Percentiles rank a stretch among this genome's conserved stretches.
Conservation (phyloP, 2,329 filamentous ascomycete genomes). For the Fusarium sp. region DNA sequence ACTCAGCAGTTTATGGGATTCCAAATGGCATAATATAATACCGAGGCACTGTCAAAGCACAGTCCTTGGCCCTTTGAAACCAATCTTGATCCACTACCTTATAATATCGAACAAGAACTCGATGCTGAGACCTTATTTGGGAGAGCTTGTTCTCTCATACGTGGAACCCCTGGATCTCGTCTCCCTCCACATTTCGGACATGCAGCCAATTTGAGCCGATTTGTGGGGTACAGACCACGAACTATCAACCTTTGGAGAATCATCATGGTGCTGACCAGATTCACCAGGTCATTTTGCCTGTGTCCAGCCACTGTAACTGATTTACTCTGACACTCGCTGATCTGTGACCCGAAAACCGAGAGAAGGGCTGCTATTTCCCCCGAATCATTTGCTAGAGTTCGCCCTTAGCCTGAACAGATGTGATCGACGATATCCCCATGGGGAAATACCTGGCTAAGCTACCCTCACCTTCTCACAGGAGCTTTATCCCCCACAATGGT, state of each 20-base stretch:
- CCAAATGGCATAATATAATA: constrained; percentile 22
- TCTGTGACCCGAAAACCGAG: constrained; percentile 43
- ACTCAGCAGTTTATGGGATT: constrained; percentile 32
- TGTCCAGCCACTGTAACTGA: background rate
- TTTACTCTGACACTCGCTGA: constrained; percentile 36
- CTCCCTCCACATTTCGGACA: constrained; percentile 34
- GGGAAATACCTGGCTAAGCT: constrained; percentile 38
- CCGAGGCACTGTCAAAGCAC: constrained; percentile 9
- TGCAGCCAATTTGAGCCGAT: constrained; percentile 26
- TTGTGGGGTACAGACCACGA: constrained; percentile 27
- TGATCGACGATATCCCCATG: constrained; percentile 46
- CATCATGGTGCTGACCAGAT: constrained; percentile 16
- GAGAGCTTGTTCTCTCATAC: constrained; percentile 32
- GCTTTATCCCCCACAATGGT: constrained; percentile 42
- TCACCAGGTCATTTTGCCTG: constrained; percentile 23
- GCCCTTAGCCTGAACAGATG: constrained; percentile 35
- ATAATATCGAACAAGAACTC: background rate
- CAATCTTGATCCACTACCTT: constrained; percentile 9
- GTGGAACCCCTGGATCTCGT: constrained; percentile 34
- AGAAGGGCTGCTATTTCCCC: constrained; percentile 9
- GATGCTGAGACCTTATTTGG: constrained; percentile 12
- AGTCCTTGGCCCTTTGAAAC: constrained; percentile 1
- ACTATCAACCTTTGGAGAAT: constrained; percentile 6
- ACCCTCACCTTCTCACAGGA: constrained; percentile 24
- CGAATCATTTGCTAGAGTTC: constrained; percentile 28